Evolutionary conservation across 2,329 filamentous ascomycete species (phyloP), one percentile per base, ranked within the genome.

Genomic region (Epichloe amarillans): DNA sequence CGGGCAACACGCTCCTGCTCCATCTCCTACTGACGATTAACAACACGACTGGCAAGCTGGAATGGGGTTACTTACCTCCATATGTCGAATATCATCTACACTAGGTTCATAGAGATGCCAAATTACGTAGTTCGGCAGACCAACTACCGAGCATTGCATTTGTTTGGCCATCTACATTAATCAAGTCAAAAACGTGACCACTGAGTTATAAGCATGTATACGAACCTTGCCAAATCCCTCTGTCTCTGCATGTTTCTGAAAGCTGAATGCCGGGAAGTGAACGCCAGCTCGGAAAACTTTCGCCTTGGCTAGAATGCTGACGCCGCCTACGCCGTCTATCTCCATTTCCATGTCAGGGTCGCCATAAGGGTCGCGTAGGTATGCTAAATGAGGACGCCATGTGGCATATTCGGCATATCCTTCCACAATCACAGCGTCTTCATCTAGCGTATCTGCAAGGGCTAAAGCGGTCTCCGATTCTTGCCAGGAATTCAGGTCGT

Each of bases 321-420:
- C 93, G 69, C 93, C 93, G 47, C 93, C 91, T 45, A 98, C 90
- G 57, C 93, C 93, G 60, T 98, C 93, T 60, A 98, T 91, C 62
- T 98, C 93, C 93, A 98, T 97, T 66, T 98, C 93, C 84, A 97
- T 96, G 64, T 98, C 93, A 19, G 91, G 91, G 63, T 98, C 93
- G 39, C 93, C 93, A 61, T 95, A 97, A 2, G 93, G 93, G 64
- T 98, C 93, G 53, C 93, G 85, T 7, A 98, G 79, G 65, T 98
- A 98, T 41, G 93, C 93, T 62, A 98, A 75, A 76, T 98, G 93
- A 41, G 93, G 93, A 57, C 93, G 79, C 93, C 93, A 98, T 1
- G 93, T 98, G 19, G 93, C 93, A 66, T 98, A 98, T 71, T 98
- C 93, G 53, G 93, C 93, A 64, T 98, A 98, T 17, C 93, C 93